Evolutionary conservation across 306 rosid genomes (phyloP).

Genomic region (Chamaecrista fasciculata): DNA sequence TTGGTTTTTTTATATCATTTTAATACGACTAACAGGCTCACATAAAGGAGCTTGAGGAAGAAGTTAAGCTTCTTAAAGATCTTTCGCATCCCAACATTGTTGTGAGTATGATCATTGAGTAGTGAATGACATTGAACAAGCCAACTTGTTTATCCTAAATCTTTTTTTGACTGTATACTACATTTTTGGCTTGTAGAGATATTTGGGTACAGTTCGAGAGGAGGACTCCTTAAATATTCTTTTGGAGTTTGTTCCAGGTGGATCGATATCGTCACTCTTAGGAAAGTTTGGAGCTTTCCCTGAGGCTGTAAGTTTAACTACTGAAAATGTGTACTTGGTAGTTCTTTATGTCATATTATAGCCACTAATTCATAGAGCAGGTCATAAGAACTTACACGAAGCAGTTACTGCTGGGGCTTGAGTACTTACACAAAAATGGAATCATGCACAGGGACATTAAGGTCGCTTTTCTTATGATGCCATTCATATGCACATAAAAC

Average conservation of each 20-base stretch:
- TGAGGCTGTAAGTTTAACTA: conserved; percentile 79
- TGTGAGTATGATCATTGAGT: conserved; percentile 60
- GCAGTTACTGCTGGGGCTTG: conserved; percentile 86
- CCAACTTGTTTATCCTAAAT: conserved; percentile 5
- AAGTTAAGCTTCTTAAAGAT: conserved; percentile 94
- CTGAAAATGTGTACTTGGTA: conserved; percentile 16
- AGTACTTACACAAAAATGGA: conserved; percentile 91
- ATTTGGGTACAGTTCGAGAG: conserved; percentile 95
- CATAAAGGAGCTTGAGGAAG: conserved; percentile 96
- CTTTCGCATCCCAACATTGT: conserved; percentile 95
- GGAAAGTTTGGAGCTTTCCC: conserved; percentile 99
- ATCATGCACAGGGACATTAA: conserved; percentile 99
- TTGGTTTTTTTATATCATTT: conserved; percentile 24
- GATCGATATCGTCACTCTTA: conserved; percentile 93
- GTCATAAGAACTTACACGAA: conserved; percentile 84
- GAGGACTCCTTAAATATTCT: conserved; percentile 87
- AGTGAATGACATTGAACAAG: conserved; percentile 24
- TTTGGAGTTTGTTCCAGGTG: conserved; percentile 98
- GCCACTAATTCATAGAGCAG: conserved; percentile 50
- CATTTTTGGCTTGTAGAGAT: conserved; percentile 64
- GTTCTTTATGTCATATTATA: conserved; percentile 19
- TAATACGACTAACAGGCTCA: conserved; percentile 63
- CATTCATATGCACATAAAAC: conserved; percentile 15
- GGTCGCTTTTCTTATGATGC: conserved; percentile 41
- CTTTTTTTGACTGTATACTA: conserved; percentile 29